A percentile compares a stretch with the other conserved stretches of the same genome.
Conservation (phyloP, 2,329 filamentous ascomycete species). For the Cladophialophora immunda region DNA sequence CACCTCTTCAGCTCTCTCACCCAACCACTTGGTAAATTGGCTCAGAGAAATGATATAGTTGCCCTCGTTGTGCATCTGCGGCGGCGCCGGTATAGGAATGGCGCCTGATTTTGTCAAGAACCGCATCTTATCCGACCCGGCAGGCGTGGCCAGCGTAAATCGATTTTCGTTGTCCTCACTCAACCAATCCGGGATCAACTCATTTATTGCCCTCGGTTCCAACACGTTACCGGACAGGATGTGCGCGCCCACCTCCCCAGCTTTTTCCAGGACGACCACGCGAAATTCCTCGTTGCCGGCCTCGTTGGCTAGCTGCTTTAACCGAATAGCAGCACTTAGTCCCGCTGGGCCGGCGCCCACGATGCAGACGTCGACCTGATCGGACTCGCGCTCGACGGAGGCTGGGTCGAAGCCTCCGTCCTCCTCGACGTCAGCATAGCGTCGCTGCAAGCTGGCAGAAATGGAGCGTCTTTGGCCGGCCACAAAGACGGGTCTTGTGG, state of each 20-base stretch:
- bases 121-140: slow-evolving; percentile 85
- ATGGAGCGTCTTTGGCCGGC: slow-evolving; percentile 52
- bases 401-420: slow-evolving; percentile 70
- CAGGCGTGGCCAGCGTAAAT: slow-evolving; percentile 87
- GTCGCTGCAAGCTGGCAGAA: slow-evolving; percentile 53
- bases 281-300: slow-evolving; percentile 96
- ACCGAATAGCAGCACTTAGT: slow-evolving; percentile 87
- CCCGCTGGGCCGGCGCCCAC: slow-evolving; percentile 93
- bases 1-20: slow-evolving; percentile 93
- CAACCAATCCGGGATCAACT: slow-evolving; percentile 93
- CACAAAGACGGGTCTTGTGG: slow-evolving; percentile 37
- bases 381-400: slow-evolving; percentile 82
- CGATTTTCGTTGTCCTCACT: slow-evolving; percentile 85
- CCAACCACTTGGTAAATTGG: slow-evolving; percentile 94
- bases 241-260: slow-evolving; percentile 92
- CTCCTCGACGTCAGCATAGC: slow-evolving; percentile 54
- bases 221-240: slow-evolving; percentile 96
- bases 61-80: slow-evolving; percentile 97
- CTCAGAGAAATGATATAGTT: slow-evolving; percentile 98
- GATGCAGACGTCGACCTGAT: slow-evolving; percentile 96
- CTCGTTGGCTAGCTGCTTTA: slow-evolving; percentile 95
- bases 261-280: slow-evolving; percentile 92
- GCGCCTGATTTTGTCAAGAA: slow-evolving; percentile 85
- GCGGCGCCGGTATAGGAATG: slow-evolving; percentile 84
- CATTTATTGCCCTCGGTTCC: slow-evolving; percentile 84